Percentiles rank a stretch among this genome's conserved stretches.
Evolutionary conservation across 2,329 filamentous ascomycete species (phyloP).

Genomic region (Talaromyces sp.): DNA sequence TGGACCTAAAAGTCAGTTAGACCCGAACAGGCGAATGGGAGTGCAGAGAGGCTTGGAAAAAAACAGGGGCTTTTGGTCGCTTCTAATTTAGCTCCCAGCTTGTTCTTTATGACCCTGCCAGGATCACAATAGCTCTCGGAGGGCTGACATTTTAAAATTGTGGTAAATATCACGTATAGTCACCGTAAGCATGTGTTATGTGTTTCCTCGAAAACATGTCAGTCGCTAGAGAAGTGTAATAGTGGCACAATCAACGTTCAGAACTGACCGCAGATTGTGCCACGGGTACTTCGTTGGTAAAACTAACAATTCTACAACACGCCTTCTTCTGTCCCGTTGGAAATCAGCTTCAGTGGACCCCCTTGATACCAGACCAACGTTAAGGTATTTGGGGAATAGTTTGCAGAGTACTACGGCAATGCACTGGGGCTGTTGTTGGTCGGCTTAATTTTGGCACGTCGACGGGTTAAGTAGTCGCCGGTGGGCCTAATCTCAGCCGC

Average conservation of each 20-base stretch:
- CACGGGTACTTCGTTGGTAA: neutral
- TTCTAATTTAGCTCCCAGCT: neutral
- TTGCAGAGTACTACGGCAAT: neutral
- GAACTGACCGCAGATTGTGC: neutral
- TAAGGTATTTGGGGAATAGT: neutral
- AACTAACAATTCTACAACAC: neutral
- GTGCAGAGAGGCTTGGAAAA: neutral
- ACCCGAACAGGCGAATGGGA: neutral
- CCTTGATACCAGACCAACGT: neutral
- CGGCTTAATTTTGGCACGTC: neutral
- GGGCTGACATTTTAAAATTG: neutral
- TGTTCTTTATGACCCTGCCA: neutral
- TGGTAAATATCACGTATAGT: neutral
- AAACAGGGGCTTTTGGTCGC: neutral
- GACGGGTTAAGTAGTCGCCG: neutral
- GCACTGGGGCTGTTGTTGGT: neutral
- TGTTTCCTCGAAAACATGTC: neutral
- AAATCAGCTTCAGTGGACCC: neutral
- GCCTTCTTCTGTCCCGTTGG: neutral
- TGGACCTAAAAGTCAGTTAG: neutral
- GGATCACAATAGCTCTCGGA: neutral
- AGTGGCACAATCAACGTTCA: neutral
- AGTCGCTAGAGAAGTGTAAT: neutral
- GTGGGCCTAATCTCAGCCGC: neutral
- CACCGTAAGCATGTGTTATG: neutral